Evolutionary conservation across 2,329 filamentous ascomycete genomes (phyloP), one percentile per base, ranked within the genome.

Genomic region (Penicillium sp.): DNA sequence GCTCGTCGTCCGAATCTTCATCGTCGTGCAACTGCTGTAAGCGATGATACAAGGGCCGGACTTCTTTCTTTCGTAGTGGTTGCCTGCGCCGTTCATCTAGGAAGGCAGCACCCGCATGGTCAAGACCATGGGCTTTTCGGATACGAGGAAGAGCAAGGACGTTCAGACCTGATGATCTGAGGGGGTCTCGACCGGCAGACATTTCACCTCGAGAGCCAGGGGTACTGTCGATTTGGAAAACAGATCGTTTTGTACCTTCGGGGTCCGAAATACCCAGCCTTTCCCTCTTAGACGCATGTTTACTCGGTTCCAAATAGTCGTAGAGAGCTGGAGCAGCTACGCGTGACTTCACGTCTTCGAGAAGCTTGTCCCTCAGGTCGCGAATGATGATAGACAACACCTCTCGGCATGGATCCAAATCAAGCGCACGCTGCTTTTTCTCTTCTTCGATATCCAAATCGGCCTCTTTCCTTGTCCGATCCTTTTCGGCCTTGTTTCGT

Each of bases 321-420:
- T 90, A 89, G 38, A 99, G 81, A 43, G 87, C 84, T 3, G 92
- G 91, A 7, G 88, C 90, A 9, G 90, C 93, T 48, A 97, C 87
- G 67, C 93, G 89, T 45, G 89, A 89, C 67, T 93, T 92, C 69
- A 97, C 90, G 72, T 97, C 92, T 63, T 89, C 86, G 61, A 97
- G 86, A 37, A 99, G 80, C 73, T 95, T 94, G 71, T 95, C 90
- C 58, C 86, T 87, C 71, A 99, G 80, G 73, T 97, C 93, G 53
- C 86, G 85, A 51, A 89, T 85, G 53, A 97, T 84, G 45, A 90
- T 84, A 60, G 93, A 87, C 40, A 92, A 81, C 35, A 94, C 93
- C 70, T 95, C 93, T 49, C 82, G 78, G 5, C 93, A 90, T n/a
- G 94, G 93, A 73, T 99, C 93, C 63, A 97, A 85, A 71, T 95